Conservation (phyloP, 345 rosid species). For the Acer negundo region DNA sequence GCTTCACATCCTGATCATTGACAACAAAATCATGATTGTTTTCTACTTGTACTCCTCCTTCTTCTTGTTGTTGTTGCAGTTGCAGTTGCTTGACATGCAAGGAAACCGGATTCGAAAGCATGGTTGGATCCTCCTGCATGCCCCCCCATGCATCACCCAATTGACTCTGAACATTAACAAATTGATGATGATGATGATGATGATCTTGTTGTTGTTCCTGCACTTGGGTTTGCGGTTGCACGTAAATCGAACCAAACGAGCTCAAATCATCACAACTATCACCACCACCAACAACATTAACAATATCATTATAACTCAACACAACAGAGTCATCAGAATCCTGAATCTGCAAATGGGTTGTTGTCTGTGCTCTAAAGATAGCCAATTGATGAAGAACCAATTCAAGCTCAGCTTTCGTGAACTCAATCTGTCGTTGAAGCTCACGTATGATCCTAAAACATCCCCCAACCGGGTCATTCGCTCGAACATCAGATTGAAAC, state of each 20-base stretch:
- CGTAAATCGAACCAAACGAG: slow-evolving; percentile 24
- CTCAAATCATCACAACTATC: slow-evolving; percentile 6
- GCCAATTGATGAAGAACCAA: slow-evolving; percentile 78
- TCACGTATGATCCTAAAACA: slow-evolving; percentile 67
- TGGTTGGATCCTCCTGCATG: slow-evolving; percentile 39
- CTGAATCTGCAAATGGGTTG: slow-evolving; percentile 39
- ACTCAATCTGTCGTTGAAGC: slow-evolving; percentile 73
- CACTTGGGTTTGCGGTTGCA: slow-evolving; percentile 29
- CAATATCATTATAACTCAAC: slow-evolving; percentile 20
- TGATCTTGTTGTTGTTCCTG: slow-evolving; percentile 25
- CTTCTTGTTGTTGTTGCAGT: background rate
- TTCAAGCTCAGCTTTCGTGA: slow-evolving; percentile 66
- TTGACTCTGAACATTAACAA: background rate
- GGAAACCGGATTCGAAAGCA: slow-evolving; percentile 4
- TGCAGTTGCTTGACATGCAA: slow-evolving; percentile 31
- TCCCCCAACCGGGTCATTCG: slow-evolving; percentile 82
- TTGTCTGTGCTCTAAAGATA: slow-evolving; percentile 24
- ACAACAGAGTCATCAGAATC: slow-evolving; percentile 31
- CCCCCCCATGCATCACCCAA: slow-evolving; percentile 33
- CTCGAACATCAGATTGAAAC: slow-evolving; percentile 85
- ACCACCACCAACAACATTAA: background rate
- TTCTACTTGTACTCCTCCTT: background rate
- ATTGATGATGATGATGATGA: background rate
- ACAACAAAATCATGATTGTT: slow-evolving; percentile 18
- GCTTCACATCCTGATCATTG: slow-evolving; percentile 40